Evolutionary conservation across 371 early-diverging fungal genomes (phyloP), one percentile per base, ranked within the genome.

Genomic region (Sanchytrium tribonematis): DNA sequence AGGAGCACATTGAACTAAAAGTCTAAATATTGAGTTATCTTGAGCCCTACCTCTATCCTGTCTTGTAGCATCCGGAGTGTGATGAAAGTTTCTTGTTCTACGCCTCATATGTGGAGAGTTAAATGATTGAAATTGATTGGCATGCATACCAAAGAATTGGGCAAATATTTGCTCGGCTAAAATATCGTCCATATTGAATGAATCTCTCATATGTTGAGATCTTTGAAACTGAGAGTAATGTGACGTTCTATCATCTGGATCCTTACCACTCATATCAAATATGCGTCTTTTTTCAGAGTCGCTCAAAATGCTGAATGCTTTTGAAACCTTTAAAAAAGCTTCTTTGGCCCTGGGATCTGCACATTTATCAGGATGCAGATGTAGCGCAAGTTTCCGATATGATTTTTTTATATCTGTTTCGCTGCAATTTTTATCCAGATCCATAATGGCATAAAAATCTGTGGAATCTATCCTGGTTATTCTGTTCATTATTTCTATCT

Each of bases 371-470:
- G 92, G 93, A 74, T 92, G 92, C 75, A 86, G 83, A 77, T 84
- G 77, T 66, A 89, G 75, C 1, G 88, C 89, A 31, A 85, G 77
- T 69, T 79, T 80, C n/a, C 85, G 82, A 73, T 86, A 91, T 1
- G 87, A 85, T 71, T 82, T 84, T 72, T 82, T 84, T 69, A 89
- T 85, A 17, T 87, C 86, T 28, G 69, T 78, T 74, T 29, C 78
- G 73, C 28, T 74, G 75, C 65, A 69, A 1, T 66, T 30, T 27
- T 83, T 77, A 27, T 77, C 75, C 17, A 87, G 70, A 5, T 84
- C 88, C 12, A 91, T 74, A 29, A 89, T 77, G 72, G 85, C 83
- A 76, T 90, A 90, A 70, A 85, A 86, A 74, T 88, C 84, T 74
- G 48, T 22, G 22, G 48, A 22, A 22, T 48, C 48, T 12, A 22